These are phyloP conservation scores for Dothistroma septosporum DNA, from an alignment of 2,329 filamentous ascomycete species.

Conservation along the genomic window DNA sequence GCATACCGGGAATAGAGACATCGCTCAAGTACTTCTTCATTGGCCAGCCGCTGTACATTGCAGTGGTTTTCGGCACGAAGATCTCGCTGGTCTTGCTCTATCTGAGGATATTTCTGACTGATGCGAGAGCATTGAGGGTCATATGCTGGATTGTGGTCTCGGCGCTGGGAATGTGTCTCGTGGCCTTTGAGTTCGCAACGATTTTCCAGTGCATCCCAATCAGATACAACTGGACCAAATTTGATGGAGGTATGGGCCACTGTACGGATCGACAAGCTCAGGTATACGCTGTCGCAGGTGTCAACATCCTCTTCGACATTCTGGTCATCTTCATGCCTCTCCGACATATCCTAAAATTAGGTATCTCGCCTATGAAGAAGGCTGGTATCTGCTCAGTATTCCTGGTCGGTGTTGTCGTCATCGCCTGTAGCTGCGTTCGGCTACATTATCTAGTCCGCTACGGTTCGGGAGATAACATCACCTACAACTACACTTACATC, in stretches of 20 bases:
- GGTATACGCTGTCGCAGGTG: background rate
- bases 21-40: conserved; percentile 7
- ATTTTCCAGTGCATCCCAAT: conserved; percentile 4
- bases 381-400: conserved; percentile 7
- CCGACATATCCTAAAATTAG: background rate
- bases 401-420: conserved; percentile 16
- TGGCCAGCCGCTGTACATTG: conserved; percentile 8
- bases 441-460: conserved; percentile 10
- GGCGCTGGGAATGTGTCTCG: background rate
- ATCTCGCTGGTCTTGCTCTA: conserved; percentile 11
- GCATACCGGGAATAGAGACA: background rate
- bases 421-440: conserved; percentile 13
- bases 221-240: conserved; percentile 1
- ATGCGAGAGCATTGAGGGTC: background rate
- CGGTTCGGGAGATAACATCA: conserved; percentile 8
- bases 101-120: conserved; percentile 7
- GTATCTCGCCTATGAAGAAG: background rate
- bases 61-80: conserved; percentile 3
- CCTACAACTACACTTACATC: conserved; percentile 16
- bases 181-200: conserved; percentile 1
- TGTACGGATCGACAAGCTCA: conserved; percentile 4
- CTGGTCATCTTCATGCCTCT: conserved; percentile 20
- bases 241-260: background rate
- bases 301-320: conserved; percentile 9
- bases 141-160: background rate